Percentiles rank a stretch among this genome's conserved stretches.
phyloP scores from a whole-genome alignment of 345 rosid species.

The Noccaea caerulescens region DNA sequence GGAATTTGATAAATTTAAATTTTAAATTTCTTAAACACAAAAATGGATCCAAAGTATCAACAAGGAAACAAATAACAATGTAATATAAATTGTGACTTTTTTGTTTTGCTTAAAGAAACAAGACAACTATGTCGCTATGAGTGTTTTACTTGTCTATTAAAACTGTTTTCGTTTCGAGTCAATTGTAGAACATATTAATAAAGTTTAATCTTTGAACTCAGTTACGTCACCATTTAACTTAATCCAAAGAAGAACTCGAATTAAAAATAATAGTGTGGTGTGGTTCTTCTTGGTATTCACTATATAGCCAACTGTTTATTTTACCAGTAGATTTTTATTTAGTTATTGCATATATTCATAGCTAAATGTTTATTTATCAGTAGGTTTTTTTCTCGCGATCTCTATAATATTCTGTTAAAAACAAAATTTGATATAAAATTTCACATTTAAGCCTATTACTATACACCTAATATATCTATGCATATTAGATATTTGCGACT shows the following conservation, averaged over 20 bases:
- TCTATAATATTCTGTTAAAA: no score
- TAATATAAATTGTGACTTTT: not conserved
- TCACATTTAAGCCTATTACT: not conserved
- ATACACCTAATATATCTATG: not conserved
- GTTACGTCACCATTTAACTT: not conserved
- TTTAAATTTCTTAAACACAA: not conserved
- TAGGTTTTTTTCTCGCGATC: no score
- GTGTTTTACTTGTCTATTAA: conserved; percentile 13
- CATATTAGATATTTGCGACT: not conserved
- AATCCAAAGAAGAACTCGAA: not conserved
- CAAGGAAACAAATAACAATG: not conserved
- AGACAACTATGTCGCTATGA: conserved; percentile 8
- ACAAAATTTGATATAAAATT: no score
- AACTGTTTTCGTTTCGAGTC: conserved; percentile 3
- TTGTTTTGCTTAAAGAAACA: conserved; percentile 1
- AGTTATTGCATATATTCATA: no score
- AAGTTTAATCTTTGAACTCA: not conserved
- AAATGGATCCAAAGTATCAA: not conserved
- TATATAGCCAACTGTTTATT: no score
- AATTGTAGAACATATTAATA: not conserved
- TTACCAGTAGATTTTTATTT: no score
- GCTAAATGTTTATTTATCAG: no score
- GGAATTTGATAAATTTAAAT: not conserved
- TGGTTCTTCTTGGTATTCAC: not conserved
- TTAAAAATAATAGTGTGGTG: not conserved